A percentile compares a stretch with the other conserved stretches of the same genome.
These are phyloP conservation scores for Alternaria alternata DNA, from an alignment of 2,329 filamentous ascomycete genomes.

Conservation along the genomic window DNA sequence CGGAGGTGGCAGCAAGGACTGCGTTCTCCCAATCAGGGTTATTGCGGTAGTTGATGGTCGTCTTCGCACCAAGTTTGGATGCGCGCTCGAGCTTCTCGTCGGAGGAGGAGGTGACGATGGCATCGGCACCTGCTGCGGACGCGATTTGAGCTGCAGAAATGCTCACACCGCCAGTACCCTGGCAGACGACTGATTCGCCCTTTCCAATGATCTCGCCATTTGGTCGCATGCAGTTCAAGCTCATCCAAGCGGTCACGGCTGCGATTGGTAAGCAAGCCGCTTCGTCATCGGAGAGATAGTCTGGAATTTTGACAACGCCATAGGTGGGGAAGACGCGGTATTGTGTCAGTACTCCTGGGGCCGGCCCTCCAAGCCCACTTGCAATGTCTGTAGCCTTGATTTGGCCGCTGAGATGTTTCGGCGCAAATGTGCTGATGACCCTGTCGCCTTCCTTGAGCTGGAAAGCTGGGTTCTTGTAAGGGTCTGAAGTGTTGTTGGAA, in stretches of 20 bases:
- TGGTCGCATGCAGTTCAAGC: constrained; percentile 67
- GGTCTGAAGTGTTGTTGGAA: constrained; percentile 49
- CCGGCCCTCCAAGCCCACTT: constrained; percentile 67
- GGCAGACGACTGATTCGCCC: constrained; percentile 50
- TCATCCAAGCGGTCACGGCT: constrained; percentile 71
- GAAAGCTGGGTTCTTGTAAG: constrained; percentile 56
- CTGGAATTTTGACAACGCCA: constrained; percentile 65
- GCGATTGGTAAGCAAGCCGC: constrained; percentile 69
- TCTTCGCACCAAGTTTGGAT: constrained; percentile 64
- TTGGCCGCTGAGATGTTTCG: constrained; percentile 65
- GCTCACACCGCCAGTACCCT: constrained; percentile 57
- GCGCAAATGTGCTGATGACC: constrained; percentile 72
- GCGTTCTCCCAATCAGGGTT: constrained; percentile 67
- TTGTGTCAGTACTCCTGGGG: constrained; percentile 65
- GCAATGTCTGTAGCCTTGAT: constrained; percentile 64
- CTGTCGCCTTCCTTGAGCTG: constrained; percentile 61
- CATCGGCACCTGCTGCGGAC: constrained; percentile 52
- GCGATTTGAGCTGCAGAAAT: constrained; percentile 54
- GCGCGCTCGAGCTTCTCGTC: constrained; percentile 63
- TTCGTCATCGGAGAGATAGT: constrained; percentile 66
- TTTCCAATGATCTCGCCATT: constrained; percentile 60
- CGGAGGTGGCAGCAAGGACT: constrained; percentile 58
- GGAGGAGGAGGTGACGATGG: constrained; percentile 68
- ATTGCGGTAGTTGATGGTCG: constrained; percentile 68
- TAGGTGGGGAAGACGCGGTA: constrained; percentile 67